Base-by-base conservation (phyloP, 345 rosid species). In the Erysimum cheiranthoides region DNA sequence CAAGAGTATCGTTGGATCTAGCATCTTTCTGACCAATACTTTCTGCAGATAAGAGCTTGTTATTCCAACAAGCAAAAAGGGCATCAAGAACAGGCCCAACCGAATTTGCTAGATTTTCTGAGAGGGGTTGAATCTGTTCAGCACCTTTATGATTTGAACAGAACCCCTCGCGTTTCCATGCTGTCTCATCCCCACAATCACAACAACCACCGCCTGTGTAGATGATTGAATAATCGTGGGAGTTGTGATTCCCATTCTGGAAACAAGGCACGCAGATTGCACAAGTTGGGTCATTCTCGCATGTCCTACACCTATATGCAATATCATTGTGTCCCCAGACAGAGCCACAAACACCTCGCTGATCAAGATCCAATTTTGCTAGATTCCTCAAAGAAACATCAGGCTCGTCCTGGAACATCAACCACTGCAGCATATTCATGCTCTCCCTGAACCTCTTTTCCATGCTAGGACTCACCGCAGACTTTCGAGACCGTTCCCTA, bases 141-240 rank as follows among this genome's bases (percentile, higher is more conserved):
- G 96, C 74, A 76, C 98, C 98, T 86, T 85, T 87, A 82, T 94
- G 98, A 54, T 75, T 88, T 0, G 97, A 90, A 83, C 98, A 94
- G 75, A 94, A 94, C 35, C 98, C 98, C 61, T 88, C 97, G 12
- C 82, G 86, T 73, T 88, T 94, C 98, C 98, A 94, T 4, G 98
- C 98, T 2, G 98, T 94, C 27, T 81, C 87, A 79, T 94, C 98
- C 68, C 98, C 98, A 81, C 98, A 94, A 78, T 94, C 98, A 81
- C 98, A 94, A 60, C 98, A 94, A 76, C 98, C 98, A 61, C 96
- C 90, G 8, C 90, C 89, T 0, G 98, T 94, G 61, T 90, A 89
- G 8, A 92, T 87, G 43, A 89, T 78, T 2, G 91, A 89, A 81
- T 85, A 92, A 77, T 94, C 98, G 59, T 94, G 98, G 67, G 76